These are phyloP conservation scores for Candida pseudocylindracea DNA, from an alignment of 1,139 yeast genomes.

Conservation along the genomic window DNA sequence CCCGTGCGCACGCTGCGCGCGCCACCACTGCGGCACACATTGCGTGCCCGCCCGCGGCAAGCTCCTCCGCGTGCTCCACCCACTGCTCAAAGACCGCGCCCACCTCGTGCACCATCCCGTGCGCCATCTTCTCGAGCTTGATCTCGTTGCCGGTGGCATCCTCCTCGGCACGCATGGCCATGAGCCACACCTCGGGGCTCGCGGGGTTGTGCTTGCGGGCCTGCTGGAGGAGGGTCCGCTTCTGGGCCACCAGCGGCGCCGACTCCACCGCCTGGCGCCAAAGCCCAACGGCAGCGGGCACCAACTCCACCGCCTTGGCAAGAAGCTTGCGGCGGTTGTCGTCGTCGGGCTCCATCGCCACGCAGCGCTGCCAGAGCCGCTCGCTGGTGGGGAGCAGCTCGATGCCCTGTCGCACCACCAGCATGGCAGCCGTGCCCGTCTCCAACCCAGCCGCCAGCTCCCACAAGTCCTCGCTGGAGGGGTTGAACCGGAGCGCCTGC, in stretches of 20 bases:
- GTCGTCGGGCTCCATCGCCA: constrained; percentile 24
- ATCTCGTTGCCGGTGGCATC: constrained; percentile 2
- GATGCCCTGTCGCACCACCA: constrained; percentile 38
- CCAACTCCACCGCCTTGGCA: constrained; percentile 42
- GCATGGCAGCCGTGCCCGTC: constrained; percentile 15
- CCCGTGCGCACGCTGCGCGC: too few relatives aligned
- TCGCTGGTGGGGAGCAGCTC: constrained; percentile 24
- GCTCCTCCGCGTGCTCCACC: too few relatives aligned
- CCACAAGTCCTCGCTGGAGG: constrained; percentile 48
- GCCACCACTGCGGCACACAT: too few relatives aligned
- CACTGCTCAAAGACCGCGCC: too few relatives aligned
- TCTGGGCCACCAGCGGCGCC: constrained; percentile 27
- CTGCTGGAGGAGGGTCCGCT: constrained; percentile 28
- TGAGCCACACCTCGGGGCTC: too few relatives aligned
- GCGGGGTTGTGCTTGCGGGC: constrained; percentile 27
- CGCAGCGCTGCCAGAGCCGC: constrained; percentile 28
- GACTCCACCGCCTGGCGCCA: constrained; percentile 32
- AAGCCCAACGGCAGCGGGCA: constrained; percentile 40
- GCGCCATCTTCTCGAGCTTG: constrained; percentile 5
- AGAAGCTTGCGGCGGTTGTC: constrained; percentile 32
- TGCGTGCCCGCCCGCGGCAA: too few relatives aligned
- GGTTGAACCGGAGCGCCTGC: constrained; percentile 38
- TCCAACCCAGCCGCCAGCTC: constrained; percentile 45
- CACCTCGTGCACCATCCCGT: too few relatives aligned
- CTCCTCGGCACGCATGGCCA: too few relatives aligned